phyloP scores from a whole-genome alignment of 2,329 filamentous ascomycete species.

The Epicoccum nigrum region DNA sequence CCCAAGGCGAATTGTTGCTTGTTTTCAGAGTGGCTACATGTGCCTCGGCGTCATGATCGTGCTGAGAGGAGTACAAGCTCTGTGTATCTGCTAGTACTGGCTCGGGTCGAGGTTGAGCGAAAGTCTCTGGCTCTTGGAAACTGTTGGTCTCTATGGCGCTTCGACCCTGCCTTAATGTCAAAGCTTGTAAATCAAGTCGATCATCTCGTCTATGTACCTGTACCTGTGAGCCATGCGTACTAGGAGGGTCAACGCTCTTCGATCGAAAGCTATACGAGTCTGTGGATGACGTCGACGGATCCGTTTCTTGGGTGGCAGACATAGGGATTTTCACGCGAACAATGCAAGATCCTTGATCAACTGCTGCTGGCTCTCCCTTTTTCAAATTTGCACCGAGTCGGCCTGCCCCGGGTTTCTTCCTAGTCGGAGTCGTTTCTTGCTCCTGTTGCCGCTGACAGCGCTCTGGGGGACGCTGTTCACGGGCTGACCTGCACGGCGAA shows the following conservation, averaged over 20 bases:
- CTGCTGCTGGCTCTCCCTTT: background rate
- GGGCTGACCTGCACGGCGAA: constrained; percentile 2
- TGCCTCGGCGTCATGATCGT: background rate
- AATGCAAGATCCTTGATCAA: background rate
- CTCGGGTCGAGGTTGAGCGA: constrained; percentile 9
- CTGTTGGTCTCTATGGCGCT: background rate
- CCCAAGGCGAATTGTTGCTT: background rate
- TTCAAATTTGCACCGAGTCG: background rate
- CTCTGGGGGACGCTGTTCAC: constrained; percentile 5
- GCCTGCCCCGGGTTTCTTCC: background rate
- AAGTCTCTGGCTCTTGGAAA: constrained; percentile 1
- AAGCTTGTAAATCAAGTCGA: background rate
- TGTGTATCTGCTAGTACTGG: constrained; percentile 8
- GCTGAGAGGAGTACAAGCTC: constrained; percentile 5
- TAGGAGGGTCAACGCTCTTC: background rate
- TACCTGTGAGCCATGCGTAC: background rate
- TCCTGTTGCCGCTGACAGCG: background rate
- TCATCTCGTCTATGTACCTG: background rate
- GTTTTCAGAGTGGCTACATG: background rate
- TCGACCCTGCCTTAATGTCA: background rate
- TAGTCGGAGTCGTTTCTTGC: background rate
- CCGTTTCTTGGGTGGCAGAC: too few species aligned
- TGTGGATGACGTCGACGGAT: constrained; percentile 5
- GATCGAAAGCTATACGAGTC: constrained; percentile 3
- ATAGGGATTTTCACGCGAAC: background rate